Percentiles rank a stretch among this genome's conserved stretches.
Conservation (phyloP, 306 rosid species). For the Cucurbita ficifolia region DNA sequence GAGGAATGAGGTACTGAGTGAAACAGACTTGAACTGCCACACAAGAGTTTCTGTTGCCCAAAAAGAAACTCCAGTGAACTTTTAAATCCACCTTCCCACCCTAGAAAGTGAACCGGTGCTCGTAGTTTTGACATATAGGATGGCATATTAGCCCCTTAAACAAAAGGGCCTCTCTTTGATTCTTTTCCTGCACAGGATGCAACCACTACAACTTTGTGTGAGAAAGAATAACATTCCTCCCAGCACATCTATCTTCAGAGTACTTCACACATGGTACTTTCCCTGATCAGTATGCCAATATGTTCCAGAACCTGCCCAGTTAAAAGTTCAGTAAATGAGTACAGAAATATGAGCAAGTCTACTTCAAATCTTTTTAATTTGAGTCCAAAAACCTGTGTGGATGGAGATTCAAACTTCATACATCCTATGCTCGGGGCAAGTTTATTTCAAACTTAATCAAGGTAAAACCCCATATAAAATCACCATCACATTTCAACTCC, state of each 20-base stretch:
- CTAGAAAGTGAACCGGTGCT: slow-evolving; percentile 28
- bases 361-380: background rate
- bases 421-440: background rate
- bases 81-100: slow-evolving; percentile 35
- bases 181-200: slow-evolving; percentile 15
- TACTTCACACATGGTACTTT: background rate
- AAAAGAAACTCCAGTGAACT: slow-evolving; percentile 38
- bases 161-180: slow-evolving; percentile 15
- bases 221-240: slow-evolving; percentile 55
- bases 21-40: slow-evolving; percentile 35
- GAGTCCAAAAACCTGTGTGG: background rate
- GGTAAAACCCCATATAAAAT: background rate
- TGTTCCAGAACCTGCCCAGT: background rate
- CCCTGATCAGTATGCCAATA: background rate
- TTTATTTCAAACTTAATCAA: background rate
- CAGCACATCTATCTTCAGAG: slow-evolving; percentile 19
- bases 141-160: slow-evolving; percentile 67
- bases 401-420: background rate
- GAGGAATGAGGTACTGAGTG: slow-evolving; percentile 27
- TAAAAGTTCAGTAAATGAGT: background rate
- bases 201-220: slow-evolving; percentile 15
- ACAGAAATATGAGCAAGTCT: background rate
- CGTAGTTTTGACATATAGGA: slow-evolving; percentile 44
- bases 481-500: background rate
- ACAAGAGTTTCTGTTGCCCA: slow-evolving; percentile 46